Evolutionary conservation across 1,284 basidiomycete genomes (phyloP), one percentile per base, ranked within the genome.

Genomic region (Pseudozyma sp.): DNA sequence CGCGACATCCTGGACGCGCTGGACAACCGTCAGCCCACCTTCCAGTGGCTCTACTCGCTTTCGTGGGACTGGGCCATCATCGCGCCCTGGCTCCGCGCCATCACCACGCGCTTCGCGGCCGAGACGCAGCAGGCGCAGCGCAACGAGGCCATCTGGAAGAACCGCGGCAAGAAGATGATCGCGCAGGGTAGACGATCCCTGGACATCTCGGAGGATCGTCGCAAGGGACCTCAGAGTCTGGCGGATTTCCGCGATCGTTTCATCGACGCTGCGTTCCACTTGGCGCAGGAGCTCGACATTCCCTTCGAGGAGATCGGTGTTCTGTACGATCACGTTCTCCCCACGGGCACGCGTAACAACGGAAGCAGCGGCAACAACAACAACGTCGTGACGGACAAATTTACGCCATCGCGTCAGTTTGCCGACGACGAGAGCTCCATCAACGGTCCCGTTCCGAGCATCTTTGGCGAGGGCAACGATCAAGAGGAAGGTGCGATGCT

Each of bases 271-370:
- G 85, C 86, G 13, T 85, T 84, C 46, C 80, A 85, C 31, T 84
- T 87, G 19, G 82, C 86, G 14, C 81, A 85, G 54, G 85, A 86
- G 68, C 81, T 87, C 33, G 86, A 86, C 58, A 81, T 87, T 19
- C 85, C 87, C 0, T 81, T 87, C 51, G 84, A 86, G 66, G 81
- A 85, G 52, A 71, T 75, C 92, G 94, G 94, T 4, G 87, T 87
- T 34, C 86, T 94, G 63, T 87, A 87, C 75, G 87, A 87, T 77
- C 85, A 85, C 53, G 85, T 87, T 19, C 77, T 87, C 29, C 85
- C 85, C 7, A 87, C 87, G 17, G 87, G 87, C 40, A 86, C 86
- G 3, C 72, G 68, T 24, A 44, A 61, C 9, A 61, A 50, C 40
- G 55, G 51, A 30, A 45, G 16, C 47, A 51, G 17, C 46, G 29